Conservation (phyloP, 139 green algal species). For the Bryopsis sp. region DNA sequence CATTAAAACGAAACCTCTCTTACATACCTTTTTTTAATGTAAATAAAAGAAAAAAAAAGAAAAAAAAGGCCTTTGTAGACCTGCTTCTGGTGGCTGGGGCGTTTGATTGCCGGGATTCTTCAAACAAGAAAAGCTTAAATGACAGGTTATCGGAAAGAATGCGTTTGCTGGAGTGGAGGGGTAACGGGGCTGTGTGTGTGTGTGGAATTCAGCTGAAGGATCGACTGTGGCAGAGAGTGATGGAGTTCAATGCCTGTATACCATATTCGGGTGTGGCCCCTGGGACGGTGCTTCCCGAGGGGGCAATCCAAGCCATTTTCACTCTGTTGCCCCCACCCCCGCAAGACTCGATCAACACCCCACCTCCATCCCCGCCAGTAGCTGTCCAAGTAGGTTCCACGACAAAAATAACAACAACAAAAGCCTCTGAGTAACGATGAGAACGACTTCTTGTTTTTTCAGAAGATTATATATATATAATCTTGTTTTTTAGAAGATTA, state of each 20-base stretch:
- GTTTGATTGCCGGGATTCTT: no score
- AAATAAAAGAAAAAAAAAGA: no score
- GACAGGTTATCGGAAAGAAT: no score
- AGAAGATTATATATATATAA: no score
- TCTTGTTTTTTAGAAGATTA: no score
- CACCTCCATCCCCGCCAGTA: slow-evolving; percentile 4
- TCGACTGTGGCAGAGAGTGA: slow-evolving; percentile 45
- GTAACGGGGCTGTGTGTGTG: neutral
- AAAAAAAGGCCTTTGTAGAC: no score
- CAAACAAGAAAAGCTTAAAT: no score
- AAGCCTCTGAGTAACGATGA: no score
- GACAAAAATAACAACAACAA: slow-evolving; percentile 16
- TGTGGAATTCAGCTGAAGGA: slow-evolving; percentile 8
- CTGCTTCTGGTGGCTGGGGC: no score
- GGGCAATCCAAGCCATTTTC: slow-evolving; percentile 11
- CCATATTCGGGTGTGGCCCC: slow-evolving; percentile 49
- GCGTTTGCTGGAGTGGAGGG: slow-evolving; percentile 5
- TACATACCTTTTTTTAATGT: no score
- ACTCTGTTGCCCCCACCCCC: slow-evolving; percentile 2
- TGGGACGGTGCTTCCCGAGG: slow-evolving; percentile 16
- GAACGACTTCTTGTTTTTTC: no score
- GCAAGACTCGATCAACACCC: neutral
- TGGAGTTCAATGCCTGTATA: slow-evolving; percentile 74
- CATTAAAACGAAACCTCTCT: no score
- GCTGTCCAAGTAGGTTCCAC: slow-evolving; percentile 4